phyloP scores from a whole-genome alignment of 2,329 filamentous ascomycete genomes.

The Epichloe sp. region DNA sequence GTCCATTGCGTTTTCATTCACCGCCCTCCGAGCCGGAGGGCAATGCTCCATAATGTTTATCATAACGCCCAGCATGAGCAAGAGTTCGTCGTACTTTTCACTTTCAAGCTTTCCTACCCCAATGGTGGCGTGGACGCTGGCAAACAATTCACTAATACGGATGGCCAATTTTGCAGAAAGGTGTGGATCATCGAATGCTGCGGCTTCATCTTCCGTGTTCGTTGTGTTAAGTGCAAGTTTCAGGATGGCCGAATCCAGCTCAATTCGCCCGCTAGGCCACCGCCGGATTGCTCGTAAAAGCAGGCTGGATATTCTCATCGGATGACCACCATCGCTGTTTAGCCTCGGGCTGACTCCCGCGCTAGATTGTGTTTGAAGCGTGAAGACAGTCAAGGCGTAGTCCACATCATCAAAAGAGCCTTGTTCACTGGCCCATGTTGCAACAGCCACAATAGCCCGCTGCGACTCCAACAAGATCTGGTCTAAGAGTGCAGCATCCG shows the following conservation, averaged over 20 bases:
- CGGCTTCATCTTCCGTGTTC: slow-evolving; percentile 65
- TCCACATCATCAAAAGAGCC: slow-evolving; percentile 19
- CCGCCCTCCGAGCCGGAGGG: slow-evolving; percentile 38
- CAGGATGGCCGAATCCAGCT: slow-evolving; percentile 17
- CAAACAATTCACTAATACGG: slow-evolving; percentile 39
- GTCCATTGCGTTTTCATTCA: slow-evolving; percentile 33
- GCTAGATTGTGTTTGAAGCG: slow-evolving; percentile 22
- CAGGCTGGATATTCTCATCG: slow-evolving; percentile 17
- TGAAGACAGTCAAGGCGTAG: slow-evolving; percentile 30
- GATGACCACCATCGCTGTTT: slow-evolving; percentile 13
- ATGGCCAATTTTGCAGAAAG: slow-evolving; percentile 36
- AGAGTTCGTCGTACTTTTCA: slow-evolving; percentile 52
- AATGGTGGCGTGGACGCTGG: slow-evolving; percentile 32
- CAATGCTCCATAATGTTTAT: slow-evolving; percentile 83
- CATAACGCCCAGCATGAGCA: slow-evolving; percentile 67
- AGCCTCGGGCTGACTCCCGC: slow-evolving; percentile 11
- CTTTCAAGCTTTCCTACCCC: slow-evolving; percentile 34
- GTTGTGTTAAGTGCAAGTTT: slow-evolving; percentile 73
- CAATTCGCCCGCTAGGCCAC: slow-evolving; percentile 17
- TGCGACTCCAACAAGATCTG: slow-evolving; percentile 18
- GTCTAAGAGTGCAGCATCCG: slow-evolving; percentile 16
- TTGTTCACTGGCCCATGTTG: slow-evolving; percentile 9
- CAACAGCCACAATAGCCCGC: slow-evolving; percentile 13
- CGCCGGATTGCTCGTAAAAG: slow-evolving; percentile 15
- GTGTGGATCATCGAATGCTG: slow-evolving; percentile 50